Base-by-base conservation (phyloP, 352 stramenopile genomes). In the Elongisporangium undulatum region DNA sequence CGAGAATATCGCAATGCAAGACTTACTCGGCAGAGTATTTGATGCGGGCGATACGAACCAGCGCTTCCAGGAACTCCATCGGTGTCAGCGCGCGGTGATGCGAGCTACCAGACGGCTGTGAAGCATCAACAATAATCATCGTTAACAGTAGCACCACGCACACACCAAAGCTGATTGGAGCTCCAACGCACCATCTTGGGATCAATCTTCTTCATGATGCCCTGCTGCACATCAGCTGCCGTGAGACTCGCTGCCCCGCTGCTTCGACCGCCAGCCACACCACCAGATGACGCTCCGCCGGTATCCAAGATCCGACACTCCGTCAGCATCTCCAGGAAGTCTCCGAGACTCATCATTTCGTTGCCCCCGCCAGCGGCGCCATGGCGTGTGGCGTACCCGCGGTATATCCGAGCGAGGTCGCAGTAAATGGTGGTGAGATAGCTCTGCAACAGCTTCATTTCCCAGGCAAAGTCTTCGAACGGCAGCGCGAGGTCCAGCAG, bases 331-430 rank as follows among this genome's bases (percentile, higher is more conserved):
- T 87, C 77, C 1, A 72, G 63, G 13, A 91, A 68, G 19, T 89
- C 79, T 9, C 69, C 79, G 10, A 88, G 57, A 2, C 51, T 85
- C 58, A 91, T 86, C 3, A 67, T 66, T 10, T 81, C 62, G 39
- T 73, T 77, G 13, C 59, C 62, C 29, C 74, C 62, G 6, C 51
- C 50, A 13, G 17, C 23, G 19, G 45, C 51, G 49, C 22, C 69
- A 1, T 55, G 59, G 26, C 79, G 79, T 49, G 69, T 82, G 22
- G 79, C 72, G 29, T 88, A 93, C 22, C 77, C 77, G 0, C 81
- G 73, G 51, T 91, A 93, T 55, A 91, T 93, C 6, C 83, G 77
- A 24, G 73, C 81, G 15, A 93, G 70, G 53, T 91, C 83, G 58
- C 79, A 88, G 66, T 86, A 78, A 54, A 88, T 76, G 10, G 77